phyloP scores from a whole-genome alignment of 1,284 basidiomycete genomes.

The Moniliella sp. region DNA sequence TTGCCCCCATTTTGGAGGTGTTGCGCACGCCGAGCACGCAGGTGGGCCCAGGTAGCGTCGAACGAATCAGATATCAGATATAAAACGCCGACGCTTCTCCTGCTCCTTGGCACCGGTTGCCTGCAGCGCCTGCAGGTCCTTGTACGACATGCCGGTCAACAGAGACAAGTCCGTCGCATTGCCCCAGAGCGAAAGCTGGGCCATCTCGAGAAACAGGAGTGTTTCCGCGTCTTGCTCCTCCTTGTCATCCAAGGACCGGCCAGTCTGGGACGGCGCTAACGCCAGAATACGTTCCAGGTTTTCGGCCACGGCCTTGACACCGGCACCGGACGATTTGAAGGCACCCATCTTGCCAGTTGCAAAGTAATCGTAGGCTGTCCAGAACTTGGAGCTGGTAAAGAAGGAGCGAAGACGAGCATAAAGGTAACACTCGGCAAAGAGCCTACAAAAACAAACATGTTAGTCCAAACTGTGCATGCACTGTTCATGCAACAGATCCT shows the following conservation, averaged over 20 bases:
- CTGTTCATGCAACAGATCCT: background rate
- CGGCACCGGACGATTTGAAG: slow-evolving; percentile 56
- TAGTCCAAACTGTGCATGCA: background rate
- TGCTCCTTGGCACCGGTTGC: slow-evolving; percentile 44
- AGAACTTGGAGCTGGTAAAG: slow-evolving; percentile 50
- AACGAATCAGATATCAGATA: slow-evolving; percentile 64
- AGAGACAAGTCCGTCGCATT: slow-evolving; percentile 50
- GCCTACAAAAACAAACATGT: slow-evolving; percentile 3
- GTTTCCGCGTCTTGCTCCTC: slow-evolving; percentile 38
- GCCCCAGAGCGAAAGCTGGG: slow-evolving; percentile 59
- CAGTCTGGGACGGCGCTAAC: no score
- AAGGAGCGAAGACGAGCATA: slow-evolving; percentile 63
- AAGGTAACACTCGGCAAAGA: slow-evolving; percentile 63
- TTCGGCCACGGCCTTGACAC: slow-evolving; percentile 43
- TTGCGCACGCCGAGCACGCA: background rate
- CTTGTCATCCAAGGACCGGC: background rate
- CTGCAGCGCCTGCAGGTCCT: slow-evolving; percentile 62
- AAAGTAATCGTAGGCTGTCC: slow-evolving; percentile 66
- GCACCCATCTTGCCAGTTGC: slow-evolving; percentile 55
- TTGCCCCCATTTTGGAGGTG: slow-evolving; percentile 46
- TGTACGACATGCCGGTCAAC: slow-evolving; percentile 53
- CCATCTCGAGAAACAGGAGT: slow-evolving; percentile 45
- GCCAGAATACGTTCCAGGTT: slow-evolving; percentile 15
- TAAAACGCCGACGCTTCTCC: slow-evolving; percentile 40
- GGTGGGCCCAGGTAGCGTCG: slow-evolving; percentile 39